phyloP scores from a whole-genome alignment of 306 rosid species.

The Vigna radiata region DNA sequence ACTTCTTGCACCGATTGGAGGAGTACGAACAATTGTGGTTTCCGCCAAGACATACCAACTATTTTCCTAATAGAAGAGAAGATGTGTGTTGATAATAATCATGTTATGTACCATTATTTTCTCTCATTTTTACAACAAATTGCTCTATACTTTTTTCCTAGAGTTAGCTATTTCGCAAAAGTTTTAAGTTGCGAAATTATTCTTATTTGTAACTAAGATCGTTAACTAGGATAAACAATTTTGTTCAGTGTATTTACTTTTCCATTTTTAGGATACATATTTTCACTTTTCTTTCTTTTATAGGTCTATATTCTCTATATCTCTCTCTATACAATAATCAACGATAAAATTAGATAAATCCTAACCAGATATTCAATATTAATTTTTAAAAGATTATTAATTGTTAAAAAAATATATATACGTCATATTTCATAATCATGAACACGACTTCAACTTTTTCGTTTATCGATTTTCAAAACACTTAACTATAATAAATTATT shows the following conservation, averaged over 20 bases:
- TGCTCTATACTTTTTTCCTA: not conserved
- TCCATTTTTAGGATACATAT: no score
- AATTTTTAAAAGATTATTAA: no score
- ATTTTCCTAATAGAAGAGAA: slow-evolving; percentile 48
- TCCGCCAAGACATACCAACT: slow-evolving; percentile 52
- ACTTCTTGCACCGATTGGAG: slow-evolving; percentile 64
- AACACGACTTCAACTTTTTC: no score
- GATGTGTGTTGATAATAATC: not conserved
- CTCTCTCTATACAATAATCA: no score
- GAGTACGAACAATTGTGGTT: slow-evolving; percentile 60
- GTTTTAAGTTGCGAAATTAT: slow-evolving; percentile 23
- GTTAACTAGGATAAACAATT: not conserved
- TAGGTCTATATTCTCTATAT: no score
- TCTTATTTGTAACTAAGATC: not conserved
- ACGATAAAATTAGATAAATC: no score
- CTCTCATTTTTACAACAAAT: not conserved
- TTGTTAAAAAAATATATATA: no score
- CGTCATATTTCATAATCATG: no score
- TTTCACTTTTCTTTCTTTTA: no score
- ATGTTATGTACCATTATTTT: not conserved
- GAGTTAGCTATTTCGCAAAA: not conserved
- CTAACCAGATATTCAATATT: no score
- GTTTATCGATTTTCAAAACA: no score
- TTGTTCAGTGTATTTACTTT: not conserved
- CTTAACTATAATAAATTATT: no score